Conservation (phyloP, 2,329 filamentous ascomycete genomes). For the Aspergillus sp. region DNA sequence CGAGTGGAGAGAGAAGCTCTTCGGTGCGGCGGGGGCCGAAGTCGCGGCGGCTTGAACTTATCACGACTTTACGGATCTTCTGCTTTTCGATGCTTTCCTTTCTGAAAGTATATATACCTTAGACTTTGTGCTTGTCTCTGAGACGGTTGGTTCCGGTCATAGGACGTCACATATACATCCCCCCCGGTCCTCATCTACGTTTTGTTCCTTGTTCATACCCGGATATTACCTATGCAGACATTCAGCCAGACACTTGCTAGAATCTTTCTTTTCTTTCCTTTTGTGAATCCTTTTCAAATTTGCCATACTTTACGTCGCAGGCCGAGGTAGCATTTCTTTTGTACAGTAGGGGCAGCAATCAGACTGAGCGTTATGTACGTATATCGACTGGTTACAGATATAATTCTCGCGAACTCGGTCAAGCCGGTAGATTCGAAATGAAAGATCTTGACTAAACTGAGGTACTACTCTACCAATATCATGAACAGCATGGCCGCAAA, state of each 20-base stretch:
- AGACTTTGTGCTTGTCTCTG: background rate
- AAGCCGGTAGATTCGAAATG: background rate
- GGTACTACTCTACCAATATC: background rate
- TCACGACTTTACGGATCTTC: background rate
- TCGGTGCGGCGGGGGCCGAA: conserved; percentile 44
- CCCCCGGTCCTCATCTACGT: too few species aligned
- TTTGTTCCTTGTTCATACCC: background rate
- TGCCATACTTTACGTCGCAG: background rate
- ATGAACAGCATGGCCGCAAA: too few species aligned
- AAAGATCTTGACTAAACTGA: background rate
- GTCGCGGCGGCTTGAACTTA: conserved; percentile 29
- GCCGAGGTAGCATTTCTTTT: background rate
- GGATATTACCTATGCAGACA: background rate
- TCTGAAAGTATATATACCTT: background rate
- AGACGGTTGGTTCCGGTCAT: background rate
- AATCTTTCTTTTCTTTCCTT: background rate
- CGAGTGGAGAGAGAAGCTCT: conserved; percentile 72
- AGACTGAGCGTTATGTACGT: background rate
- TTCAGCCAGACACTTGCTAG: background rate
- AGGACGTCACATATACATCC: too few species aligned
- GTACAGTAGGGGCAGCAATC: background rate
- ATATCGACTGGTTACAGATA: too few species aligned
- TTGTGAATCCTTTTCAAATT: background rate
- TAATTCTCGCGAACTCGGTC: too few species aligned
- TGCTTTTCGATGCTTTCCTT: background rate